Conservation (phyloP, 75 land plant species). For the Pinus taeda region DNA sequence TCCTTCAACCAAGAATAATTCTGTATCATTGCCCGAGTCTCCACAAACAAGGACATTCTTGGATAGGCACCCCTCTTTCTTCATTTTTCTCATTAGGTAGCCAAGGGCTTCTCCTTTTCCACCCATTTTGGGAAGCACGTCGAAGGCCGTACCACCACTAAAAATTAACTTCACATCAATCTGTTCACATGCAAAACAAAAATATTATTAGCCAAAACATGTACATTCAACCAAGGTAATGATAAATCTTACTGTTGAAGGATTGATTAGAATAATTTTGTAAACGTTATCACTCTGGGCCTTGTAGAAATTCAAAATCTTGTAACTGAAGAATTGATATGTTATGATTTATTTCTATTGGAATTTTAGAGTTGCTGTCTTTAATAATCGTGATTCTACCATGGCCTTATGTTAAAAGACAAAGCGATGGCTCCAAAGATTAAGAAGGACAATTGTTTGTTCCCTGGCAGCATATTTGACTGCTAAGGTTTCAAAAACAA, state of each 20-base stretch:
- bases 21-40: slow-evolving; percentile 55
- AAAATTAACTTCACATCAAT: slow-evolving; percentile 40
- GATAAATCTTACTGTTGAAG: neutral
- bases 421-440: neutral
- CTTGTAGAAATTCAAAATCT: neutral
- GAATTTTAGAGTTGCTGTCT: neutral
- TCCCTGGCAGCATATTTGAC: neutral
- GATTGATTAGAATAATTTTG: neutral
- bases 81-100: slow-evolving; percentile 36
- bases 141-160: slow-evolving; percentile 43
- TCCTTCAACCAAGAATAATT: slow-evolving; percentile 36
- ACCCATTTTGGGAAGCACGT: slow-evolving; percentile 46
- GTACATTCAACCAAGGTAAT: neutral
- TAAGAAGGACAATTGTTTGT: neutral
- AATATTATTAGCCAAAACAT: neutral
- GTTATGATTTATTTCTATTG: neutral
- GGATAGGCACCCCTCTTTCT: slow-evolving; percentile 16
- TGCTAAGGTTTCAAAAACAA: neutral
- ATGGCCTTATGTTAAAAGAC: neutral
- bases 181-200: slow-evolving; percentile 20
- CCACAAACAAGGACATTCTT: slow-evolving; percentile 48
- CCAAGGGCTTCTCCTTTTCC: slow-evolving; percentile 54
- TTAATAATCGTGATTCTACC: neutral
- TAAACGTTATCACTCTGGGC: neutral
- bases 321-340: neutral